Conservation (phyloP, 164 flowering plant genomes). For the Annona squamosa region DNA sequence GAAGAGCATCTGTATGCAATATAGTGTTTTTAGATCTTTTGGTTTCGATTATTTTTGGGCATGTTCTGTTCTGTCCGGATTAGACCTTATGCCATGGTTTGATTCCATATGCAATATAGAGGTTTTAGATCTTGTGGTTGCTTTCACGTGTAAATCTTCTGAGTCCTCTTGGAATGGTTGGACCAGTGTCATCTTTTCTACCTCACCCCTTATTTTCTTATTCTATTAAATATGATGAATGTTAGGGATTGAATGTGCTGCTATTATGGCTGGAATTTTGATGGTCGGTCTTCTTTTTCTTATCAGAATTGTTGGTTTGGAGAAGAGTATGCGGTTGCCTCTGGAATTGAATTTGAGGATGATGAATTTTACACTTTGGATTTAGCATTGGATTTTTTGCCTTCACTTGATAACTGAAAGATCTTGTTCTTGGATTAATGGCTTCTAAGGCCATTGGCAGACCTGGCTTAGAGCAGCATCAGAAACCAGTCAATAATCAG, state of each 20-base stretch:
- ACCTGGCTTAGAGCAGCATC: constrained; percentile 25
- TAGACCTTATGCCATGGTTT: not conserved
- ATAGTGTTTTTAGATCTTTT: not conserved
- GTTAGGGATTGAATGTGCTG: too few relatives aligned
- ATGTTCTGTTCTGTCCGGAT: not conserved
- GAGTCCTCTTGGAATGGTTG: not conserved
- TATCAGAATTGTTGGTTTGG: not conserved
- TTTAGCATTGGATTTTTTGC: constrained; percentile 12
- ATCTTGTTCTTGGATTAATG: constrained; percentile 22
- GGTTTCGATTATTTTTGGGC: not conserved
- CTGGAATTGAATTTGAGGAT: not conserved
- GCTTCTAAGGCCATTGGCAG: constrained; percentile 34
- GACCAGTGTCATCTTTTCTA: not conserved
- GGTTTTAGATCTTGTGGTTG: not conserved
- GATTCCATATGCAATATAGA: not conserved
- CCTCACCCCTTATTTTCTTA: not conserved
- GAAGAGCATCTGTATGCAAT: not conserved
- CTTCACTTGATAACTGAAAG: constrained; percentile 9
- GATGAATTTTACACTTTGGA: constrained; percentile 6
- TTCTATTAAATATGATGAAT: too few relatives aligned
- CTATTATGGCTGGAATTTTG: too few relatives aligned
- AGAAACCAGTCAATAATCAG: constrained; percentile 21
- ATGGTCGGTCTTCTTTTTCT: not conserved
- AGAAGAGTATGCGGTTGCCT: not conserved
- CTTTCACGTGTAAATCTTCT: not conserved